Evolutionary conservation across 108 stramenopile genomes (phyloP).

Genomic region (Pinguiococcus pyrenoidosus): DNA sequence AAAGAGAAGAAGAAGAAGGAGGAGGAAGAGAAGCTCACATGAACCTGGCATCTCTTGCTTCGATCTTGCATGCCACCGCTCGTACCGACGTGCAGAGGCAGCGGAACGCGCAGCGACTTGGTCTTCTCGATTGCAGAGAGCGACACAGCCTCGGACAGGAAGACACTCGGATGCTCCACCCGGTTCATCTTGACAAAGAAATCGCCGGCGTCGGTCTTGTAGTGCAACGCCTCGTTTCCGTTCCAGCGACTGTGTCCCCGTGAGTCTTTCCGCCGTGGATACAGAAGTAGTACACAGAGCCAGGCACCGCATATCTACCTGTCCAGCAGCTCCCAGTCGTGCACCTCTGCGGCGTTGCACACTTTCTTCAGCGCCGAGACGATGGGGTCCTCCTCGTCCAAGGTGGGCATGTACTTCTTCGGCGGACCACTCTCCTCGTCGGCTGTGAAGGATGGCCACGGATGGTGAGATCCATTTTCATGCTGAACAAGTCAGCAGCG

Average conservation of each 20-base stretch:
- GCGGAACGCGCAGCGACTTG: conserved; percentile 10
- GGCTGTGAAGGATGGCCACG: no score
- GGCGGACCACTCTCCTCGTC: no score
- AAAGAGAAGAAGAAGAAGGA: no score
- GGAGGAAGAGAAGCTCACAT: background rate
- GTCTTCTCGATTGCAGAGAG: conserved; percentile 15
- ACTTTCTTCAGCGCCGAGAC: conserved; percentile 18
- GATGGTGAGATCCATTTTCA: no score
- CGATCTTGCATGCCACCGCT: no score
- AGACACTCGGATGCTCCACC: conserved; percentile 22
- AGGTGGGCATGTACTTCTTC: conserved; percentile 22
- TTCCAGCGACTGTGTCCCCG: conserved; percentile 3
- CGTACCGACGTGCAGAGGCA: conserved; percentile 19
- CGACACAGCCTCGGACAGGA: conserved; percentile 21
- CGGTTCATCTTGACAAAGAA: conserved; percentile 27
- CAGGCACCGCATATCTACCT: background rate
- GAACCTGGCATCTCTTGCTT: conserved; percentile 9
- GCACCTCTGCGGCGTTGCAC: conserved; percentile 8
- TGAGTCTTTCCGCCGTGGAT: no score
- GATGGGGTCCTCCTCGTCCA: conserved; percentile 14
- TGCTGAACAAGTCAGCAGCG: no score
- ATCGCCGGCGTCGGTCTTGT: conserved; percentile 16
- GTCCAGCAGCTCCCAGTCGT: conserved; percentile 22
- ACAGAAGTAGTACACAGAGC: no score
- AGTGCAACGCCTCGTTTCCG: conserved; percentile 25